A percentile compares a stretch with the other conserved stretches of the same genome.
phyloP scores from a whole-genome alignment of 148 eudicot genomes.

The Fallopia convolvulus region DNA sequence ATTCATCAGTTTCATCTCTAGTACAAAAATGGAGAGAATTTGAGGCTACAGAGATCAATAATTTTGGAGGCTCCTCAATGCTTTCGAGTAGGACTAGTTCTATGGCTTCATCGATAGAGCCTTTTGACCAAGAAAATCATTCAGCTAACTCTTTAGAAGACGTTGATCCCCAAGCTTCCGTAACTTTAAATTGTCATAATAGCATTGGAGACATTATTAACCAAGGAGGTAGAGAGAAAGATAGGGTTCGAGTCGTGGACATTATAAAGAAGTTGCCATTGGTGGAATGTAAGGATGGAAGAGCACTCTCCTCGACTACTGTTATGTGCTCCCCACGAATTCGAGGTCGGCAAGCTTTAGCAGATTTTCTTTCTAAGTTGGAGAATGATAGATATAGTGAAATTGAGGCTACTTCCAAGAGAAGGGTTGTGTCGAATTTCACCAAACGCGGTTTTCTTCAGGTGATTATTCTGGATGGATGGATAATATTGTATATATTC shows the following conservation, averaged over 20 bases:
- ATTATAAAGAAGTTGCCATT: constrained; percentile 40
- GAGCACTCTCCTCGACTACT: constrained; percentile 11
- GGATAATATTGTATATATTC: not conserved
- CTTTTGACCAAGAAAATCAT: constrained; percentile 12
- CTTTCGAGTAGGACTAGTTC: not conserved
- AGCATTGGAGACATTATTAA: too few species aligned
- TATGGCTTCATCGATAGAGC: not conserved
- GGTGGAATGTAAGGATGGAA: constrained; percentile 1
- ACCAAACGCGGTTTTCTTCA: constrained; percentile 68
- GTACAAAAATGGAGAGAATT: constrained; percentile 52
- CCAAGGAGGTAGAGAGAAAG: constrained; percentile 22
- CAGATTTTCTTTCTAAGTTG: constrained; percentile 34
- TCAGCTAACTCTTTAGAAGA: constrained; percentile 29
- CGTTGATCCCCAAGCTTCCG: not conserved
- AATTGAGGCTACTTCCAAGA: constrained; percentile 33
- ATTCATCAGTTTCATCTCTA: constrained; percentile 50
- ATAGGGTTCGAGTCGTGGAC: constrained; percentile 50
- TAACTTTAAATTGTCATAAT: too few species aligned
- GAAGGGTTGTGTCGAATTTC: constrained; percentile 47
- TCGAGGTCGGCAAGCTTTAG: constrained; percentile 60
- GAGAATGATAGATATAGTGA: constrained; percentile 48
- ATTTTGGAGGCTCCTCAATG: not conserved
- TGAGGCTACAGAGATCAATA: constrained; percentile 5
- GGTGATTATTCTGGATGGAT: constrained; percentile 22
- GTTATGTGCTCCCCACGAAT: constrained; percentile 40